Conservation (phyloP, 305 asterid genomes). For the Fraxinus latifolia region DNA sequence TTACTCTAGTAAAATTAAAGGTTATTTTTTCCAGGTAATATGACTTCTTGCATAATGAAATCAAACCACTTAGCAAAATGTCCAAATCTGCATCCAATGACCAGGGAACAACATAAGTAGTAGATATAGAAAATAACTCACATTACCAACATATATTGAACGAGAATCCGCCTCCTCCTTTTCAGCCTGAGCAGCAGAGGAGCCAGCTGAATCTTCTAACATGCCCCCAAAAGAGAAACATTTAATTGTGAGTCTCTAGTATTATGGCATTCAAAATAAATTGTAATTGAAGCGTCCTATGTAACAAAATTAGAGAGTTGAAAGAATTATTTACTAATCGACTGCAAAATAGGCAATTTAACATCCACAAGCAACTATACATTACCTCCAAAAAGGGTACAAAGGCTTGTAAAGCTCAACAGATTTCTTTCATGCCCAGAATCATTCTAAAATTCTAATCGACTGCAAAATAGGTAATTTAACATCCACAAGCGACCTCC, state of each 20-base stretch:
- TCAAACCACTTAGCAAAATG: background rate
- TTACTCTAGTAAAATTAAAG: background rate
- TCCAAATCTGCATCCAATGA: slow-evolving; percentile 2
- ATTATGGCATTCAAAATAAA: slow-evolving; percentile 10
- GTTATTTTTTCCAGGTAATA: background rate
- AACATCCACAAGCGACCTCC: background rate
- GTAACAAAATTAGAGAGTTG: background rate
- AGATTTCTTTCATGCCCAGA: background rate
- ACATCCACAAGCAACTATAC: background rate
- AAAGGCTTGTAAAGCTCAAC: background rate
- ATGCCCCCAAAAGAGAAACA: slow-evolving; percentile 21
- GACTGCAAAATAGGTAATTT: background rate
- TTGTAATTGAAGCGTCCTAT: background rate
- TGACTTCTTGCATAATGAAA: background rate
- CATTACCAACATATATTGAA: slow-evolving; percentile 89
- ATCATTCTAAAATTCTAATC: background rate
- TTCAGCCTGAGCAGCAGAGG: slow-evolving; percentile 63
- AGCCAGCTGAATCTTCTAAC: slow-evolving; percentile 51
- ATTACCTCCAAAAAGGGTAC: background rate
- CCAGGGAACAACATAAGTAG: slow-evolving; percentile 12
- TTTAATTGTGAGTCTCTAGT: background rate
- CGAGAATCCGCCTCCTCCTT: slow-evolving; percentile 88
- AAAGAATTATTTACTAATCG: background rate
- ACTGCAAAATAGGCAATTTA: background rate
- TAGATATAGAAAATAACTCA: slow-evolving; percentile 40